Evolutionary conservation across 345 rosid species (phyloP), one percentile per base, ranked within the genome.

Genomic region (Hibiscus syriacus): DNA sequence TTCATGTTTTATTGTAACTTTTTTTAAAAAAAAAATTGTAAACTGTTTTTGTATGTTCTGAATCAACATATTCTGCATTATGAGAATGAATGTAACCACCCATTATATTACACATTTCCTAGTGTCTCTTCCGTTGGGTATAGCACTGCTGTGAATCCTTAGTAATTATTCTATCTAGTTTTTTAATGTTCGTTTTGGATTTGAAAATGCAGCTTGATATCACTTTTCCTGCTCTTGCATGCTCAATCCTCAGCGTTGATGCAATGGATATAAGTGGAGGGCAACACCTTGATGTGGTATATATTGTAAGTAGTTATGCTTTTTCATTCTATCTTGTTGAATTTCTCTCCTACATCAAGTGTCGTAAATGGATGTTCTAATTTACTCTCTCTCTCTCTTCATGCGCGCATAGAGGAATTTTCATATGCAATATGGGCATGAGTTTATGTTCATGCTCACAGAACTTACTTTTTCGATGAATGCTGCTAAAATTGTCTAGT

Each of bases 191-290:
- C 46, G 12, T 32, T 55, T 46, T 60, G 29, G 19, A 54, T 71
- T 38, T 53, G 57, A 73, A 83, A n/a, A n/a, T n/a, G n/a, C 92
- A 91, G 96, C 87, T 94, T 59, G 99, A 94, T 65, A 80, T 94
- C 62, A 86, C 91, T 6, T 94, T 94, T 76, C 97, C 97, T 68
- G 96, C 91, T 60, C 81, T 94, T 67, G 86, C 99, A 4, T 94
- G 99, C 78, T 87, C 99, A 39, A 85, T 94, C 76, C 87, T 91
- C 54, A 94, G 99, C 74, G 78, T 94, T 64, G 99, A 94, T 75
- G 99, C 99, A 25, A 94, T 94, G 99, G 99, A 94, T 78, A 87
- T 89, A 78, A 94, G 99, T 70, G 99, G 97, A 66, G 97, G 86
- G 82, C 91, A 91, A 50, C 99, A 94, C 83, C 93, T 94, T 77